Evolutionary conservation across 225 moss, liverwort and hornwort species (phyloP), one percentile per base, ranked within the genome.

Genomic region (Sphagnum contortum): DNA sequence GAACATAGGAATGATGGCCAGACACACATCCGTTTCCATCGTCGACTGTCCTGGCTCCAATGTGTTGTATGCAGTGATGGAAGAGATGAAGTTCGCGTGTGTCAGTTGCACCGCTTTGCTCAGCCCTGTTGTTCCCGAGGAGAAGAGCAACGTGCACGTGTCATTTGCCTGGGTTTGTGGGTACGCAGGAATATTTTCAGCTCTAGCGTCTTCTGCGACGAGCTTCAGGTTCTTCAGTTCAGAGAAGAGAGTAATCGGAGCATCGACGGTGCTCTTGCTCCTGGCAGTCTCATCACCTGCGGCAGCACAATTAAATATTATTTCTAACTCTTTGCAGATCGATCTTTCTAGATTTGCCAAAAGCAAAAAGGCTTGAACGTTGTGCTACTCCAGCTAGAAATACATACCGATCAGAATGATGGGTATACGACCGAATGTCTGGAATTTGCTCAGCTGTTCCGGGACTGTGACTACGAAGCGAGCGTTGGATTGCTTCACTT

Each of bases 1-100:
- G 68, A 65, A 80, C 63, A 83, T 57, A 12, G 83, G 80, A 5
- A 83, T 63, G 11, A 68, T 57, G 7, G 80, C 83, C 53, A 83
- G 51, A 65, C 70, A 83, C 7, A 83, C 80, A 51, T 83, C 83
- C 72, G 50, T 11, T 47, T 70, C 80, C 13, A 12, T 65, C 0
- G 83, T 77, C 61, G 80, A 77, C 4, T 3, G 44, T 6, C 74
- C 77, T 3, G 66, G 66, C 11, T 66, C 66, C 55, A 66, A 14
- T 0, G 66, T 48, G 56, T 66, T 66, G 66, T 66, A 66, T 7
- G 66, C 66, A 5, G 66, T 48, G 3, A 66, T 56, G 2, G 66
- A 55, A 6, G 66, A 66, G 54, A 66, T 66, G 66, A 66, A 66
- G 47, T 66, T 66, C 4, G 4, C 11, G 66, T 66, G 66, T 5